phyloP scores from a whole-genome alignment of 805 yeast species.

The Ogataea polymorpha region DNA sequence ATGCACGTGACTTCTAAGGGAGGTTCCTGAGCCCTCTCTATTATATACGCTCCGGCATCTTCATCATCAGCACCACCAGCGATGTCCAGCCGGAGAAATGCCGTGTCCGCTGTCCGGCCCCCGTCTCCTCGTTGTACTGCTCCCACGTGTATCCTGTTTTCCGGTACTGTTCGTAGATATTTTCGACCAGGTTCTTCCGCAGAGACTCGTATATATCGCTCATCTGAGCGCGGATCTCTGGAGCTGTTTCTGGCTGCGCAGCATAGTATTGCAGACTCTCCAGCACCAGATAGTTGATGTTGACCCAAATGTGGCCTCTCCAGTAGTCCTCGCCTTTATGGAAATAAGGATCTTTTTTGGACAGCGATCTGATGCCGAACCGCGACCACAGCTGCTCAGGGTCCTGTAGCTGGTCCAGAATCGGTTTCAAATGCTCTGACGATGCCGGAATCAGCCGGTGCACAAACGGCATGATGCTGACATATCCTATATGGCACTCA shows the following conservation, averaged over 20 bases:
- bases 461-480: constrained; percentile 81
- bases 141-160: constrained; percentile 86
- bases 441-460: constrained; percentile 57
- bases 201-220: constrained; percentile 53
- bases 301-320: constrained; percentile 94
- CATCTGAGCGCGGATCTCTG: constrained; percentile 37
- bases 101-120: constrained; percentile 75
- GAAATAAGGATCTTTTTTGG: constrained; percentile 61
- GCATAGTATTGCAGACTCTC: constrained; percentile 65
- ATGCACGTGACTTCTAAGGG: constrained; percentile 5
- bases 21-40: constrained; percentile 2
- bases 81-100: constrained; percentile 96
- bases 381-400: constrained; percentile 73
- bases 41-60: constrained; percentile 51
- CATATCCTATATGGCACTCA: constrained; percentile 89
- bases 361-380: constrained; percentile 78
- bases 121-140: constrained; percentile 77
- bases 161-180: constrained; percentile 66
- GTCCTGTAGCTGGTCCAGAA: constrained; percentile 60
- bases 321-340: constrained; percentile 88
- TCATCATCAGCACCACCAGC: constrained; percentile 74
- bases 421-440: constrained; percentile 44
- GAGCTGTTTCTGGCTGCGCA: constrained; percentile 28
- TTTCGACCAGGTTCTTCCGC: constrained; percentile 64
- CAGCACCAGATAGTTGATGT: constrained; percentile 79